A percentile compares a stretch with the other conserved stretches of the same genome.
phyloP scores from a whole-genome alignment of 2,329 filamentous ascomycete species.

The Orbilia oligospora region DNA sequence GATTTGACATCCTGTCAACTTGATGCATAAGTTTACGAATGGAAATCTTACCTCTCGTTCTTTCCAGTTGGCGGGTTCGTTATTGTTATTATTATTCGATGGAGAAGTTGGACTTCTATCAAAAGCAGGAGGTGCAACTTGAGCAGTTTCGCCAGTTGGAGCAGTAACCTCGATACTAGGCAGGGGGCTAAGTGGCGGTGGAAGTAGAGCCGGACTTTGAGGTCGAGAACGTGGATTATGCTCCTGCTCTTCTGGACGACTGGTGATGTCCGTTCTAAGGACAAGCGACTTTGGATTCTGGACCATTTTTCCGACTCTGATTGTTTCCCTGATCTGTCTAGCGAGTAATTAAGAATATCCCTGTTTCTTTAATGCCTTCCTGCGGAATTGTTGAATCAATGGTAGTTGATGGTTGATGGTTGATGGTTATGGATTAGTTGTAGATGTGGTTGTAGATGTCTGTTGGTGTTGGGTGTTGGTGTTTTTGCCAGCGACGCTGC shows the following conservation, averaged over 20 bases:
- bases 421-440: neutral
- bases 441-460: neutral
- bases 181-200: slow-evolving; percentile 39
- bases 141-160: slow-evolving; percentile 48
- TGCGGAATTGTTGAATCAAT: slow-evolving; percentile 7
- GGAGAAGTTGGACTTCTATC: slow-evolving; percentile 36
- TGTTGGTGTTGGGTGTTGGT: slow-evolving; percentile 17
- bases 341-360: neutral
- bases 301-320: slow-evolving; percentile 43
- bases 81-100: slow-evolving; percentile 15
- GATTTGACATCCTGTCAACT: slow-evolving; percentile 21
- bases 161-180: slow-evolving; percentile 55
- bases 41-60: slow-evolving; percentile 56
- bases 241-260: slow-evolving; percentile 55
- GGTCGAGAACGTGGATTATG: slow-evolving; percentile 53
- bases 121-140: slow-evolving; percentile 49
- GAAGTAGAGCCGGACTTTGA: slow-evolving; percentile 47
- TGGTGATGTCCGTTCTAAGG: slow-evolving; percentile 59
- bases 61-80: slow-evolving; percentile 48
- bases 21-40: slow-evolving; percentile 5
- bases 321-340: slow-evolving; percentile 2
- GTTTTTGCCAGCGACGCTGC: slow-evolving; percentile 36
- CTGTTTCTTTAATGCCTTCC: slow-evolving; percentile 3
- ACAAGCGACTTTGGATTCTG: slow-evolving; percentile 56
- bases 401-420: neutral